Evolutionary conservation across 208 protist genomes (phyloP).

Genomic region (Acanthamoeba lenticulata): DNA sequence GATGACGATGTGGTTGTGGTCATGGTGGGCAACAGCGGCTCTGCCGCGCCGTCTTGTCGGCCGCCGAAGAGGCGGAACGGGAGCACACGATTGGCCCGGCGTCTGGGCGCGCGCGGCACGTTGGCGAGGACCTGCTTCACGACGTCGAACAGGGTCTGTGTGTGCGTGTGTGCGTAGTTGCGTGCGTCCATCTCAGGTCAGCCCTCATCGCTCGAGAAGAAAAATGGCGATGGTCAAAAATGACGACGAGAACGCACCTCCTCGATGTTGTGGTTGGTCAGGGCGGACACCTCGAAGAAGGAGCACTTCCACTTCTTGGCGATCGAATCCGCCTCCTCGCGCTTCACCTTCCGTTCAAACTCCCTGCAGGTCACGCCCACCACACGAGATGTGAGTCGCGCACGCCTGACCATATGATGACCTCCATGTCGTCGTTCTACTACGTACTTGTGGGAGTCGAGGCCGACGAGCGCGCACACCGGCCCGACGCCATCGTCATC

Average conservation of each 20-base stretch:
- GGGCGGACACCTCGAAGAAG: conserved; percentile 11
- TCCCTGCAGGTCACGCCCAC: not conserved
- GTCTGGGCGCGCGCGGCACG: not conserved
- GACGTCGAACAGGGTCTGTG: not conserved
- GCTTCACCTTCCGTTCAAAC: not conserved
- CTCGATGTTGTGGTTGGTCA: conserved; percentile 1
- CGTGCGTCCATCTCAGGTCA: not conserved
- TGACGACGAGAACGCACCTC: not conserved
- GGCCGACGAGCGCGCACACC: not conserved
- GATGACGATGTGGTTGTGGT: not conserved
- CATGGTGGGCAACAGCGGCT: not conserved
- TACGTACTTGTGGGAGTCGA: not conserved
- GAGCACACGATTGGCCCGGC: not conserved
- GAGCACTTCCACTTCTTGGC: conserved; percentile 45
- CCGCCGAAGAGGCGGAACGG: not conserved
- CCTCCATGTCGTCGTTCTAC: not conserved
- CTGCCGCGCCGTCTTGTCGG: not conserved
- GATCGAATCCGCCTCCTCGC: not conserved
- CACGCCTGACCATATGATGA: not conserved
- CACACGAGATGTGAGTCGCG: not conserved
- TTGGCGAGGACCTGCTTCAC: not conserved
- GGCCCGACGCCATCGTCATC: not conserved
- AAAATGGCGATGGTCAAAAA: not conserved
- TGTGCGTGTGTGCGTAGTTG: too few species aligned
- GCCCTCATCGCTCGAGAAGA: not conserved